Conservation (phyloP, 257 asterid genomes). For the Rehmannia glutinosa region DNA sequence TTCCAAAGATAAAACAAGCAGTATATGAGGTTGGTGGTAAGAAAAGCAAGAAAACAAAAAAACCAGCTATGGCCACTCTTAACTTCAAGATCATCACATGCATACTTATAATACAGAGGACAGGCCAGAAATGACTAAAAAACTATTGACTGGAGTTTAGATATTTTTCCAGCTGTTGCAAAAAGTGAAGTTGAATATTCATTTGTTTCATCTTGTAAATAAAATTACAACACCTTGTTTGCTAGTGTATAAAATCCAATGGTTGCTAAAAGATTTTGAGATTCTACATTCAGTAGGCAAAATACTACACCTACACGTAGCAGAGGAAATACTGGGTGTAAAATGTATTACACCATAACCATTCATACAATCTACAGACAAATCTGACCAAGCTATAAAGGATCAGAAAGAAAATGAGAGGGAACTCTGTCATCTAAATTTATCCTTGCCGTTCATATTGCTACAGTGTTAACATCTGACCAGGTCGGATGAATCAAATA, state of each 20-base stretch:
- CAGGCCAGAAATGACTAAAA: conserved; percentile 11
- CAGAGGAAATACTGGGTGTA: no score
- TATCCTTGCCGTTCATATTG: conserved; percentile 3
- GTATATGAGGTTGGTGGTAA: conserved; percentile 23
- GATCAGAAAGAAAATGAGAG: no score
- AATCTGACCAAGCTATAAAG: background rate
- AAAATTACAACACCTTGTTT: background rate
- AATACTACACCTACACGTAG: no score
- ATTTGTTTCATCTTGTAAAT: no score
- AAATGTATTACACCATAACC: no score
- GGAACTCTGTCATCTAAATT: background rate
- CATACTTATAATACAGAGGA: conserved; percentile 29
- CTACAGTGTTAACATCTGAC: background rate
- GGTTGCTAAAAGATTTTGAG: no score
- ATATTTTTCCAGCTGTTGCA: background rate
- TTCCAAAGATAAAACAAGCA: no score
- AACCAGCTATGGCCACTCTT: conserved; percentile 49
- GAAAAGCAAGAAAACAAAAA: conserved; percentile 36
- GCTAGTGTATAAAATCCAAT: background rate
- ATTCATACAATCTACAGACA: background rate
- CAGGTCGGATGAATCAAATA: background rate
- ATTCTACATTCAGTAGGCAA: no score
- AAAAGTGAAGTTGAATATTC: no score
- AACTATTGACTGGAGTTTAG: conserved; percentile 32
- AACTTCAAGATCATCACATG: no score